phyloP scores from a whole-genome alignment of 441 rosid species.

The Euphorbia celastroides region DNA sequence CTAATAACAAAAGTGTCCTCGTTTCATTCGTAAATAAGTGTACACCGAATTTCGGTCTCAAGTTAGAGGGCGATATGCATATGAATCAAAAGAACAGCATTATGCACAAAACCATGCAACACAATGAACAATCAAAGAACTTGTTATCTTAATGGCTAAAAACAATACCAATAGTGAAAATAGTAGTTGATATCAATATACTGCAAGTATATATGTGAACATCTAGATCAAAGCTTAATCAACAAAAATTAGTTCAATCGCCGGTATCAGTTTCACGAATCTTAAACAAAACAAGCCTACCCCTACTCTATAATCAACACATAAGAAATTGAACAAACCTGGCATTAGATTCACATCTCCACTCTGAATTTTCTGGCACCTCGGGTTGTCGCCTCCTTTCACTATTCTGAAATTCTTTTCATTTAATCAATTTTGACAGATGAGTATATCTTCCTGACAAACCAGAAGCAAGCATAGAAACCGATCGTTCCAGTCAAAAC shows the following conservation, averaged over 20 bases:
- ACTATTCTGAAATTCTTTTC: conserved; percentile 15
- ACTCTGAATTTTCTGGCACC: not conserved
- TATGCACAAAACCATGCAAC: not conserved
- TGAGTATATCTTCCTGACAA: conserved; percentile 84
- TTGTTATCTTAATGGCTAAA: conserved; percentile 6
- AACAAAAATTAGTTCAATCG: conserved; percentile 17
- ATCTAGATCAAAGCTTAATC: conserved; percentile 14
- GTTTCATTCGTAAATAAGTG: no score
- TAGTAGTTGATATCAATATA: not conserved
- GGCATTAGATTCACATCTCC: conserved; percentile 5
- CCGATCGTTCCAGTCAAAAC: conserved; percentile 88
- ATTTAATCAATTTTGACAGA: conserved; percentile 85
- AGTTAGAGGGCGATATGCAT: no score
- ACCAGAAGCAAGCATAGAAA: conserved; percentile 96
- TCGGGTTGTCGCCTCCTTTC: not conserved
- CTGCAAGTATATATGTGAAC: not conserved
- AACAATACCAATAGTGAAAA: not conserved
- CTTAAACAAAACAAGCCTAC: conserved; percentile 17
- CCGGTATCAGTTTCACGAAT: conserved; percentile 9
- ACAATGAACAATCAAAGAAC: not conserved
- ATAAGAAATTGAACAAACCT: conserved; percentile 9
- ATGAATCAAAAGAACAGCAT: no score
- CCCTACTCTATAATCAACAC: conserved; percentile 18
- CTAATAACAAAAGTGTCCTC: no score
- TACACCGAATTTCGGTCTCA: no score